phyloP scores from a whole-genome alignment of 176 grass and related monocot species.

The Tillandsia fasciculata region DNA sequence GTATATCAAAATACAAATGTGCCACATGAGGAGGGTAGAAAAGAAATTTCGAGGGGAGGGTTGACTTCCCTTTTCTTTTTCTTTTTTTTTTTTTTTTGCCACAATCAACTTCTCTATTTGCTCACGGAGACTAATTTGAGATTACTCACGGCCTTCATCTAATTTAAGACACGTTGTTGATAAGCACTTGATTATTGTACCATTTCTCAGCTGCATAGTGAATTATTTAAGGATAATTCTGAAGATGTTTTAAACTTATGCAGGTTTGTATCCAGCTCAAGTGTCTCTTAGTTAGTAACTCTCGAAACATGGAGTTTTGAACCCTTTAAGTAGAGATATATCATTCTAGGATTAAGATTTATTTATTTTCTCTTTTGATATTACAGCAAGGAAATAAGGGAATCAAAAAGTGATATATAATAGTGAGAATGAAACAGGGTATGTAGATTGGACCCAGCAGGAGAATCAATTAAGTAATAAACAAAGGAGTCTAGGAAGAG shows the following conservation, averaged over 20 bases:
- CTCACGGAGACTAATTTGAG: neutral
- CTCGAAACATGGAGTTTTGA: too few species aligned
- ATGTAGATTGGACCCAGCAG: conserved; percentile 30
- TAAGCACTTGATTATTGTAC: neutral
- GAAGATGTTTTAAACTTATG: too few species aligned
- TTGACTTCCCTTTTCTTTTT: neutral
- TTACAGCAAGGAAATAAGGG: conserved; percentile 23
- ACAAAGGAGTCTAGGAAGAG: conserved; percentile 25
- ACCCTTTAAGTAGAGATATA: too few species aligned
- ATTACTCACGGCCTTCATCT: neutral
- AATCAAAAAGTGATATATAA: conserved; percentile 16
- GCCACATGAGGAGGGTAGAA: neutral
- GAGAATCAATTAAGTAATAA: conserved; percentile 33
- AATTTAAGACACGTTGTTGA: neutral
- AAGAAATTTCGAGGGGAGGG: neutral
- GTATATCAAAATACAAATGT: conserved; percentile 26
- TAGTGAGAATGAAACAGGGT: neutral
- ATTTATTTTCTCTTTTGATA: conserved; percentile 7
- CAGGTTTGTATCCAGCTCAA: too few species aligned
- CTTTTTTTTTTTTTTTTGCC: too few species aligned
- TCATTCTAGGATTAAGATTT: conserved; percentile 3
- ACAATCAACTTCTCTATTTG: too few species aligned
- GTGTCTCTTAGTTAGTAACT: too few species aligned
- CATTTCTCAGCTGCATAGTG: too few species aligned
- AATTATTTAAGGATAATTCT: too few species aligned